phyloP scores from a whole-genome alignment of 345 rosid species.

The Acer saccharum region DNA sequence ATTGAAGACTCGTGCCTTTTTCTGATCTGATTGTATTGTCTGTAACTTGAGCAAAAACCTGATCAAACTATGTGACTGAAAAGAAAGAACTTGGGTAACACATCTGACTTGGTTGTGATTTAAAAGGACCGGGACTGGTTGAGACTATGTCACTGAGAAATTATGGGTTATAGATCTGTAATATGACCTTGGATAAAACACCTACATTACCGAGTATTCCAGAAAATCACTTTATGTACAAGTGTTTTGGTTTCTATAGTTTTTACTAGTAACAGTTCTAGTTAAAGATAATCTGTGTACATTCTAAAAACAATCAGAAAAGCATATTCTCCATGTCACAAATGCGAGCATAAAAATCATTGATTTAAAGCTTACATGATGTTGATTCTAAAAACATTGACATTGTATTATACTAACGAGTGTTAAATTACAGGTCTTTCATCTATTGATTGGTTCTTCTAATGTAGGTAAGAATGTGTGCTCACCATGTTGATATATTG shows the following conservation, averaged over 20 bases:
- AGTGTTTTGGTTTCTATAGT: background rate
- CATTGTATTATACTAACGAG: slow-evolving; percentile 17
- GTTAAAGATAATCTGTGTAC: background rate
- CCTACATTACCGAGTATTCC: background rate
- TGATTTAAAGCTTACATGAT: slow-evolving; percentile 6
- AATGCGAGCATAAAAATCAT: background rate
- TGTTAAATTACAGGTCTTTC: slow-evolving; percentile 58
- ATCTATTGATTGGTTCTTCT: slow-evolving; percentile 59
- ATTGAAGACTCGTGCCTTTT: slow-evolving; percentile 23
- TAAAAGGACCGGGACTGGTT: slow-evolving; percentile 13
- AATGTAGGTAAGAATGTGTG: slow-evolving; percentile 46
- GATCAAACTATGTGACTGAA: slow-evolving; percentile 19
- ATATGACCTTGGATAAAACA: background rate
- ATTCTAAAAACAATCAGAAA: no score
- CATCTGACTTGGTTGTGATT: slow-evolving; percentile 16
- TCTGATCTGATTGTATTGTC: slow-evolving; percentile 18
- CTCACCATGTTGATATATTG: slow-evolving; percentile 5
- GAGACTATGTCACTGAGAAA: slow-evolving; percentile 7
- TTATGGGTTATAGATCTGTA: background rate
- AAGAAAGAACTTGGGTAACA: slow-evolving; percentile 11
- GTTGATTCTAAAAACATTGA: slow-evolving; percentile 12
- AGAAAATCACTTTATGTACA: background rate
- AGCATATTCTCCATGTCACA: background rate
- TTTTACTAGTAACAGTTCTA: background rate
- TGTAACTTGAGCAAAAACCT: slow-evolving; percentile 20